Evolutionary conservation across 208 protist genomes (phyloP).

Genomic region (Herpetomonas tarakana): DNA sequence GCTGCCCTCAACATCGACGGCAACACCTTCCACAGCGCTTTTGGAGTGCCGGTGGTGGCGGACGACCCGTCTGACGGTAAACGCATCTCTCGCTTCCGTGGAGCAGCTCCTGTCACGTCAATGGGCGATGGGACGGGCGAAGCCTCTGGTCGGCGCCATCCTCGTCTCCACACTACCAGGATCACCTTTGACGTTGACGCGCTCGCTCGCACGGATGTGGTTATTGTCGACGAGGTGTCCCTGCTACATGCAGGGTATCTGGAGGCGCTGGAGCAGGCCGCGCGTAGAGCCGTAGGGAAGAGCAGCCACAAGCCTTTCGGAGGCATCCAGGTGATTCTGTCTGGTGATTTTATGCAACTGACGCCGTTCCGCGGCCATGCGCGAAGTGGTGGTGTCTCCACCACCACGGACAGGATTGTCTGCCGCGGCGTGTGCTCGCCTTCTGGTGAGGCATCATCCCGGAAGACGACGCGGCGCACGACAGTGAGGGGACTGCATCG

Average conservation of each 20-base stretch:
- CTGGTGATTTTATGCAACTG: slow-evolving; percentile 87
- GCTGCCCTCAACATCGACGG: slow-evolving; percentile 68
- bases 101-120: too few relatives aligned
- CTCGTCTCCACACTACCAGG: slow-evolving; percentile 1
- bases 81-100: background rate
- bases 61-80: slow-evolving; percentile 6
- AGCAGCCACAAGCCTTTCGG: slow-evolving; percentile 51
- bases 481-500: too few relatives aligned
- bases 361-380: slow-evolving; percentile 11
- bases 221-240: slow-evolving; percentile 85
- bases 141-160: background rate
- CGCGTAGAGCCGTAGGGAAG: slow-evolving; percentile 22
- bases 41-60: slow-evolving; percentile 40
- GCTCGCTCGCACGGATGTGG: slow-evolving; percentile 36
- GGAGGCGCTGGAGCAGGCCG: slow-evolving; percentile 38
- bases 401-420: background rate
- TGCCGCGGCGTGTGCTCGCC: background rate
- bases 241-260: slow-evolving; percentile 58
- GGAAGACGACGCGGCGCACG: too few relatives aligned
- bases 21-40: slow-evolving; percentile 76
- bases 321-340: slow-evolving; percentile 82
- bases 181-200: slow-evolving; percentile 17
- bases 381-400: background rate
- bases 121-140: slow-evolving; percentile 2
- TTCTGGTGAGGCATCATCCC: too few relatives aligned